phyloP scores from a whole-genome alignment of 1,284 basidiomycete species.

The Tilletia walkeri region DNA sequence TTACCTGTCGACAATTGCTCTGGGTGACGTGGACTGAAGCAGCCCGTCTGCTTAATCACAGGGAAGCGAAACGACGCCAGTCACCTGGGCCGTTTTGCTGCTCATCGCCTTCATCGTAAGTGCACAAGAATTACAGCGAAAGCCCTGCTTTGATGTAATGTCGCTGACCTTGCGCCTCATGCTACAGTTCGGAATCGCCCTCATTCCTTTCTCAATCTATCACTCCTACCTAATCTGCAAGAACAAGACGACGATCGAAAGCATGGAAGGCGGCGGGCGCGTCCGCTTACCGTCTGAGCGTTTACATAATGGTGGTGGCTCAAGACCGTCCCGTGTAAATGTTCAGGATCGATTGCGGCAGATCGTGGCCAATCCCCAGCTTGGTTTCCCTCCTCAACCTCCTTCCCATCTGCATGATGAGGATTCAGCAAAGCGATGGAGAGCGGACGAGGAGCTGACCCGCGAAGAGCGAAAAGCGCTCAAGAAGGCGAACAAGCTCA shows the following conservation, averaged over 20 bases:
- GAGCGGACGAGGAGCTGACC: conserved; percentile 38
- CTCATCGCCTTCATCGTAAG: conserved; percentile 43
- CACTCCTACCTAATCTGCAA: conserved; percentile 52
- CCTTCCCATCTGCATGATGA: neutral
- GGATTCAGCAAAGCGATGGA: conserved; percentile 23
- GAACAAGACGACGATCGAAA: conserved; percentile 57
- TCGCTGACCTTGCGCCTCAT: neutral
- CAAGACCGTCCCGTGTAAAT: neutral
- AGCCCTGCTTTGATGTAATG: neutral
- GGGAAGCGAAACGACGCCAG: conserved; percentile 50
- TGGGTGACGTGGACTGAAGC: neutral
- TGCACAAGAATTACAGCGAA: neutral
- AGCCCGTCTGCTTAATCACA: conserved; percentile 1
- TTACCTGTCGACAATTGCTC: neutral
- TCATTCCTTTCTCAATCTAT: conserved; percentile 47
- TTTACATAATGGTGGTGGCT: conserved; percentile 4
- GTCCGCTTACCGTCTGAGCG: conserved; percentile 26
- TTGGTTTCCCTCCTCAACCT: conserved; percentile 16
- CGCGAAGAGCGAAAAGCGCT: conserved; percentile 36
- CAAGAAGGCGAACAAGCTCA: conserved; percentile 40
- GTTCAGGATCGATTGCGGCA: conserved; percentile 20
- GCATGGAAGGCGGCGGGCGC: conserved; percentile 52
- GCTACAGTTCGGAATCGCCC: conserved; percentile 25
- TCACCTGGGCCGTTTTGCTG: conserved; percentile 53
- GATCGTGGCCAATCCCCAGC: conserved; percentile 18